phyloP scores from a whole-genome alignment of 1,284 basidiomycete genomes.

The Heterobasidion parviporum region DNA sequence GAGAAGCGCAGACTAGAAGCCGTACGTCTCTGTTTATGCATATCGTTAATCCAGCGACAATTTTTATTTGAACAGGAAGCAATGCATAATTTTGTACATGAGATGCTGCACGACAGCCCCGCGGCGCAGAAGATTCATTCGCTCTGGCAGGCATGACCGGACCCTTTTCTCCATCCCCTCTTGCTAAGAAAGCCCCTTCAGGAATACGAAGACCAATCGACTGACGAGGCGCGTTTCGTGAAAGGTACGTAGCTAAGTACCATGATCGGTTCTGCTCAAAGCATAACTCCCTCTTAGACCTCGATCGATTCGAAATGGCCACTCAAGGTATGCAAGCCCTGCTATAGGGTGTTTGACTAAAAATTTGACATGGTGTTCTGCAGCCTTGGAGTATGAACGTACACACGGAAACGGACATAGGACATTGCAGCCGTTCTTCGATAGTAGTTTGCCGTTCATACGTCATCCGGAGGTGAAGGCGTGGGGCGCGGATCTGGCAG shows the following conservation, averaged over 20 bases:
- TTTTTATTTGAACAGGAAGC: constrained; percentile 50
- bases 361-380: neutral
- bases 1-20: constrained; percentile 77
- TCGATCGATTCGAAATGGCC: constrained; percentile 92
- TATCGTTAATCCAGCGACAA: neutral
- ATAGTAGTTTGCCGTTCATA: constrained; percentile 64
- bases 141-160: constrained; percentile 64
- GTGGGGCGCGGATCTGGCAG: constrained; percentile 66
- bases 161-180: neutral
- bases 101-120: constrained; percentile 80
- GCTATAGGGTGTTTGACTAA: neutral
- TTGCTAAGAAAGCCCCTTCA: constrained; percentile 21
- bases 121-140: constrained; percentile 72
- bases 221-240: constrained; percentile 83
- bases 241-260: constrained; percentile 52
- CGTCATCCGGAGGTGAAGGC: constrained; percentile 68
- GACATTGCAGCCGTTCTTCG: constrained; percentile 65
- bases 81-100: constrained; percentile 85
- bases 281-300: constrained; percentile 37
- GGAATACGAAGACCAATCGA: constrained; percentile 87
- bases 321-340: constrained; percentile 51
- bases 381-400: constrained; percentile 69
- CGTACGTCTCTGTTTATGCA: constrained; percentile 27
- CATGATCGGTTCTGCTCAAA: neutral
- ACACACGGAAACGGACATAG: constrained; percentile 25